Evolutionary conservation across 495 filamentous ascomycete genomes (phyloP), one percentile per base, ranked within the genome.

Genomic region (Penicillium chermesinum): DNA sequence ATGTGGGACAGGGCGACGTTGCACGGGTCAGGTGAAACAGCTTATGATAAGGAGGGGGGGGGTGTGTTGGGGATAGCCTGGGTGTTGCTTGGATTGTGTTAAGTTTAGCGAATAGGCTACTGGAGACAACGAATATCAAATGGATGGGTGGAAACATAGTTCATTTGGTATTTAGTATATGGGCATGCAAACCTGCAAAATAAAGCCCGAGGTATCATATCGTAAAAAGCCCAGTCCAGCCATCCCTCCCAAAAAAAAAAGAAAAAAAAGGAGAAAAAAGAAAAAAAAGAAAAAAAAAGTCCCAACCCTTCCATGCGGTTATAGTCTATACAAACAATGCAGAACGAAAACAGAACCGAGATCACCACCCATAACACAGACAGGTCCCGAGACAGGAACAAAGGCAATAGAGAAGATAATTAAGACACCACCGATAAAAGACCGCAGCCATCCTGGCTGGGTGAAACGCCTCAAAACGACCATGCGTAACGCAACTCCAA

Each of bases 141-240:
- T 14, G 4, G 2, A 20, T 42, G 18, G 13, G 16, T 14, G 8
- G 10, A 14, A 18, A 18, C 22, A 1, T 9, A n/a, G 38, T 21
- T 15, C 2, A 44, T 17, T 10, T 42, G 30, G 30, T 15, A 19
- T 45, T n/a, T 33, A 42, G 38, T 44, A 38, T 21, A 48, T 48
- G 40, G 38, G 10, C 30, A 27, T 22, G 41, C 45, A 20, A n/a
- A n/a, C n/a, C n/a, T n/a, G n/a, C n/a, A n/a, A n/a, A n/a, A n/a
- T n/a, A n/a, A n/a, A n/a, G n/a, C 38, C 41, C 35, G 46, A 52
- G 57, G 57, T 62, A 62, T 62, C 59, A 57, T 62, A 62, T 62
- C 57, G 44, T 62, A 46, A 20, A 49, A 50, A 52, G 18, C 38
- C 37, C 48, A 47, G 16, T 33, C 15, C 41, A 21, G n/a, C 14